Conservation (phyloP, 1,284 basidiomycete species). For the Rhodofomes roseus region DNA sequence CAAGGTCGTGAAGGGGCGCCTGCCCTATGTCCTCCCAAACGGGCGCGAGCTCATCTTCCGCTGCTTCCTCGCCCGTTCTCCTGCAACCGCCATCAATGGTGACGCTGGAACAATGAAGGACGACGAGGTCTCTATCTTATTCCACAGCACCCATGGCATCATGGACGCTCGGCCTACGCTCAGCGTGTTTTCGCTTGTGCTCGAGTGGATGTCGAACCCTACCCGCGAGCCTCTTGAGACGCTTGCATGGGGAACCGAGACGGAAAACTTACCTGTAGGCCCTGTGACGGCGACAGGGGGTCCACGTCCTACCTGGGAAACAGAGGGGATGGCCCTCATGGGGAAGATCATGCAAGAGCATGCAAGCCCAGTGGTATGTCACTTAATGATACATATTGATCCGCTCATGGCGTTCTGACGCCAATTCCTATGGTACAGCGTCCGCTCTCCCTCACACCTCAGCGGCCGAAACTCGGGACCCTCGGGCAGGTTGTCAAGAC, state of each 20-base stretch:
- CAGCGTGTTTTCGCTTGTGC: not conserved
- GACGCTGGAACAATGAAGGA: not conserved
- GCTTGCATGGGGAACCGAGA: not conserved
- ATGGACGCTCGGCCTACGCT: not conserved
- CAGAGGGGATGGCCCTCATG: not conserved
- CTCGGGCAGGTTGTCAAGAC: not conserved
- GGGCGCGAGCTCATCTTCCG: not conserved
- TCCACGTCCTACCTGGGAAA: not conserved
- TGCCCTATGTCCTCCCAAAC: not conserved
- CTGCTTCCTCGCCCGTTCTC: not conserved
- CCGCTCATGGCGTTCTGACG: no score
- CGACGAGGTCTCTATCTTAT: not conserved
- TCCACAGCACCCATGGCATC: not conserved
- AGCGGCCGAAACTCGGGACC: not conserved
- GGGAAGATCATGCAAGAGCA: not conserved
- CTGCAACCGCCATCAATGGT: not conserved
- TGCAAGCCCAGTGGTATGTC: not conserved
- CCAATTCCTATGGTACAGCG: no score
- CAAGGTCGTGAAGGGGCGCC: not conserved
- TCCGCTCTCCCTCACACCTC: not conserved
- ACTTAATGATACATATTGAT: no score
- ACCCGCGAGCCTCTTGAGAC: not conserved
- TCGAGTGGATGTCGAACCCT: not conserved
- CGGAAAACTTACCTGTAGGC: constrained; percentile 1
- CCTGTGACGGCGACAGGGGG: constrained; percentile 1